phyloP scores from a whole-genome alignment of 805 yeast species.

The Kluyveromyces aestuarii region DNA sequence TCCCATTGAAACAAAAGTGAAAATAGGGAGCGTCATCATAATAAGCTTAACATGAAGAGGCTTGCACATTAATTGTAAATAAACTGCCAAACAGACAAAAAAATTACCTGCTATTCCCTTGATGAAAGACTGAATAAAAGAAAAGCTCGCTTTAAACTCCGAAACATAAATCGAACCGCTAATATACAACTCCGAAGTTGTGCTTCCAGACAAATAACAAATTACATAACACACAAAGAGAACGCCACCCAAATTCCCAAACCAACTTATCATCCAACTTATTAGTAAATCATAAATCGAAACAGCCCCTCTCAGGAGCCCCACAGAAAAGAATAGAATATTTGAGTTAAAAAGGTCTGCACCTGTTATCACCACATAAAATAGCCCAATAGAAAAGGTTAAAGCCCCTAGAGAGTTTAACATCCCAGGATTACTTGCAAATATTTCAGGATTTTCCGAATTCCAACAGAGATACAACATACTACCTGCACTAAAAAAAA shows the following conservation, averaged over 20 bases:
- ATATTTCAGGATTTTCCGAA: slow-evolving; percentile 38
- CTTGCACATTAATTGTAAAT: slow-evolving; percentile 67
- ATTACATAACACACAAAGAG: slow-evolving; percentile 59
- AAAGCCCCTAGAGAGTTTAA: slow-evolving; percentile 49
- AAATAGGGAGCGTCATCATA: slow-evolving; percentile 57
- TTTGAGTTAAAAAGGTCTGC: slow-evolving; percentile 71
- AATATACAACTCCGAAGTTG: slow-evolving; percentile 33
- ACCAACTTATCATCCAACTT: slow-evolving; percentile 60
- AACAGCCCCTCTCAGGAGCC: slow-evolving; percentile 60
- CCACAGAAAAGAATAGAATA: slow-evolving; percentile 61
- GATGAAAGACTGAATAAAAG: slow-evolving; percentile 57
- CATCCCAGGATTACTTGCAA: slow-evolving; percentile 40
- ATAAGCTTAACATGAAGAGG: slow-evolving; percentile 69
- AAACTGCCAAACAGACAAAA: slow-evolving; percentile 66
- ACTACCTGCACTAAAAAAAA: slow-evolving; percentile 63
- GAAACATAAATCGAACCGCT: slow-evolving; percentile 40
- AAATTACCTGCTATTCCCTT: slow-evolving; percentile 72
- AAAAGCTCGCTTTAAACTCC: slow-evolving; percentile 34
- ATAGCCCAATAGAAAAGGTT: slow-evolving; percentile 62
- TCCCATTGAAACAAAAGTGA: slow-evolving; percentile 71
- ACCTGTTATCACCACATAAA: slow-evolving; percentile 68
- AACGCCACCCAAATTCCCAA: slow-evolving; percentile 55
- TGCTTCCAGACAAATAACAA: slow-evolving; percentile 46
- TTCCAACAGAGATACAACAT: slow-evolving; percentile 54
- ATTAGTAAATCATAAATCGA: slow-evolving; percentile 50